Percentiles rank a stretch among this genome's conserved stretches.
phyloP scores from a whole-genome alignment of 768 basidiomycete species.

The Auriscalpium orientale region DNA sequence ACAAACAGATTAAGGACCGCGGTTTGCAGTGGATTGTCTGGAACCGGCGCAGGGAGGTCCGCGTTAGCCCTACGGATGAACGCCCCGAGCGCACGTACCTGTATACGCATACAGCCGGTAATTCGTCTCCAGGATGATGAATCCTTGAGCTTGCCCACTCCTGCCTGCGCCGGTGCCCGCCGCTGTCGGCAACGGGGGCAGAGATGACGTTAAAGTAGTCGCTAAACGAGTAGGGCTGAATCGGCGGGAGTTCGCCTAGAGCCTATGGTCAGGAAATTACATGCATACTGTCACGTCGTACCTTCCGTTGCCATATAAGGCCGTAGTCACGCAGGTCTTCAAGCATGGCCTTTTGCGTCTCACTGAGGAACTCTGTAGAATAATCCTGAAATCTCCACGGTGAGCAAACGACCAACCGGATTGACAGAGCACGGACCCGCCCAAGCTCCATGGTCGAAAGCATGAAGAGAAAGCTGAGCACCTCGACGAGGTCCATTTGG shows the following conservation, averaged over 20 bases:
- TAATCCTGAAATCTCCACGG: constrained; percentile 58
- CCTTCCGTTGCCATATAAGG: constrained; percentile 80
- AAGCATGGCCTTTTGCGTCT: constrained; percentile 79
- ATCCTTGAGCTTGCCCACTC: constrained; percentile 62
- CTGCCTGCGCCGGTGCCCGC: constrained; percentile 43
- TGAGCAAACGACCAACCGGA: too few relatives aligned
- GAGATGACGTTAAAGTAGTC: constrained; percentile 89
- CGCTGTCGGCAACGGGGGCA: constrained; percentile 67
- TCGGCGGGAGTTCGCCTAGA: constrained; percentile 60
- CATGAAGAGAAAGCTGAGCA: constrained; percentile 93
- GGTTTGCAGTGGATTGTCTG: constrained; percentile 93
- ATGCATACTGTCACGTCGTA: constrained; percentile 20
- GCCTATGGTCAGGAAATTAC: not conserved
- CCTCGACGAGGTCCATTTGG: constrained; percentile 88
- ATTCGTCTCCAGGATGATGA: constrained; percentile 96
- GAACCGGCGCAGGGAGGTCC: too few relatives aligned
- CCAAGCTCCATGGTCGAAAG: constrained; percentile 95
- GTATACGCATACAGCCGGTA: constrained; percentile 98
- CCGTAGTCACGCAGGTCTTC: constrained; percentile 93
- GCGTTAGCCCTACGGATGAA: too few relatives aligned
- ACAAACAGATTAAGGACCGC: constrained; percentile 94
- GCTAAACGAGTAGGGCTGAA: constrained; percentile 94
- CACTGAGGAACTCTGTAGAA: constrained; percentile 70
- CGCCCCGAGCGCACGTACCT: constrained; percentile 36
- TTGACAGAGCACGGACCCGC: constrained; percentile 39